phyloP scores from a whole-genome alignment of 176 grass and related monocot species.

The Juncus inflexus region DNA sequence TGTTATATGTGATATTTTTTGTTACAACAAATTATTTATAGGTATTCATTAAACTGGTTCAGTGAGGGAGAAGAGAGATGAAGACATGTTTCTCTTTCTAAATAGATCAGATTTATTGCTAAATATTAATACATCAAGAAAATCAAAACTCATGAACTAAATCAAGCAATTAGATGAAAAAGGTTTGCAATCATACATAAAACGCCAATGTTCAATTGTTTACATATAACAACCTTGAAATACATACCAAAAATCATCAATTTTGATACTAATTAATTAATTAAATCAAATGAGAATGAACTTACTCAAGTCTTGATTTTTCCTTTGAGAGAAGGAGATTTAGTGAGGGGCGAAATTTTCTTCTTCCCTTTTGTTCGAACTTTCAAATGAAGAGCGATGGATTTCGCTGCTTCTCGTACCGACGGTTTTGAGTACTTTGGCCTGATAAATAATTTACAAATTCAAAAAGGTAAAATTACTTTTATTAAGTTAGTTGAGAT shows the following conservation, averaged over 20 bases:
- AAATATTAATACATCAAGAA: too few species aligned
- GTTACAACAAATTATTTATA: too few species aligned
- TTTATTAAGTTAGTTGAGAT: neutral
- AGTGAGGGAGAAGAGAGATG: too few species aligned
- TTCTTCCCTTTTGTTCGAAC: slow-evolving; percentile 37
- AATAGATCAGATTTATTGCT: too few species aligned
- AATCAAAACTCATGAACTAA: neutral
- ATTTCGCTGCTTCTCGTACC: slow-evolving; percentile 30
- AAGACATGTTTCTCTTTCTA: too few species aligned
- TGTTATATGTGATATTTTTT: too few species aligned
- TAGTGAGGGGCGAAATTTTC: slow-evolving; percentile 19
- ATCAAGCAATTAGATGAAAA: neutral
- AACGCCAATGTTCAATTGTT: neutral
- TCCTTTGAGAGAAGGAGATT: slow-evolving; percentile 31
- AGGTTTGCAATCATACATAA: neutral
- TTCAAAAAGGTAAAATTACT: slow-evolving; percentile 21
- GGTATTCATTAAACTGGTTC: too few species aligned
- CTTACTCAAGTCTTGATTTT: slow-evolving; percentile 34
- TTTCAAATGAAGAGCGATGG: slow-evolving; percentile 34
- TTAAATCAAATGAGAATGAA: slow-evolving; percentile 31
- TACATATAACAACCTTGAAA: neutral
- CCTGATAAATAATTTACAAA: slow-evolving; percentile 17
- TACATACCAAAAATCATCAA: slow-evolving; percentile 6
- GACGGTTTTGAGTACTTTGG: slow-evolving; percentile 42
- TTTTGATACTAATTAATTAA: slow-evolving; percentile 7